Base-by-base conservation (phyloP, 768 basidiomycete species). In the Lanmaoa pseudosensibilis region DNA sequence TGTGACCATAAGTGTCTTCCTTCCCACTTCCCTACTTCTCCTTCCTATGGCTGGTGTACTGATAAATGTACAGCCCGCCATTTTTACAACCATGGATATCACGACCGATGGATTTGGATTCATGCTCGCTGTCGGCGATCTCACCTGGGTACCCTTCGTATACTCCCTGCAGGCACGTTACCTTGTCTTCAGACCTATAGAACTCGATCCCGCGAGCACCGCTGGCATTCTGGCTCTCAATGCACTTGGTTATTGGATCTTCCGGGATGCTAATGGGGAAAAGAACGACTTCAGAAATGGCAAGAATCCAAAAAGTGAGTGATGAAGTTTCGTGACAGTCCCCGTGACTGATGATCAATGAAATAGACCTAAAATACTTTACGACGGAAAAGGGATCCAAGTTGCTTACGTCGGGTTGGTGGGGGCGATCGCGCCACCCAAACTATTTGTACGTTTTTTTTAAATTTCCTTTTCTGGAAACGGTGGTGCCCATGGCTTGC, bases 81-180 rank as follows among this genome's bases (percentile, higher is more conserved):
- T 99, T 61, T 80, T 98, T 55, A 95, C 92, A 1, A 94, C 90
- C 4, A 99, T 99, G 92, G 97, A 99, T 67, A 95, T 99, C 68
- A 95, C 88, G 4, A 91, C 90, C 12, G 97, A 99, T 65, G 97
- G 97, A 12, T 98, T 98, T 66, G 97, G 97, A 8, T 98, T 94
- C 81, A 99, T 99, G 97, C 87, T 99, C 30, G 75, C 93, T 5
- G 82, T 96, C 46, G 96, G 97, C 40, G 94, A 98, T 67, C 82
- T 98, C 30, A 74, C 86, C 19, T 98, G 92, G 90, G 92, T 99
- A 12, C 96, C 96, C 12, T 96, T 98, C 74, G 87, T 85, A 16
- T 99, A 98, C 75, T 86, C 86, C 32, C 84, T 98, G 15, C 95
- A 98, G 75, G 92, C 95, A 1, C 88, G 94, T 49, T 99, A 91